Evolutionary conservation across 108 stramenopile species (phyloP), one percentile per base, ranked within the genome.

Genomic region (Nannochloropsis salina): DNA sequence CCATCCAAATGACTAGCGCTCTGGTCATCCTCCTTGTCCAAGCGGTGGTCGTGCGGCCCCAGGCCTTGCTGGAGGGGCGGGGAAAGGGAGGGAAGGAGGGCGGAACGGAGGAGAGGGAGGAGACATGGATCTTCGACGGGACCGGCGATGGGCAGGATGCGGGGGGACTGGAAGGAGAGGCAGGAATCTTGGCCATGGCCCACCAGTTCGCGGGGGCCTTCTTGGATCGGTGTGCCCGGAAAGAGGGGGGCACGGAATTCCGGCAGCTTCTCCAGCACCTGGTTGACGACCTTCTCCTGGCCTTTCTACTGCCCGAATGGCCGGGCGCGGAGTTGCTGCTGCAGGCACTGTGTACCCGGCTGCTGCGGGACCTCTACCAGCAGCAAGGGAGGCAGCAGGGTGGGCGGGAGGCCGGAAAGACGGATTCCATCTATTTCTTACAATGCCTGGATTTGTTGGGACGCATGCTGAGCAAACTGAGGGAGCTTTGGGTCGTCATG

Each of bases 251-350:
- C 80, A 45, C 42, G 44, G 84, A 83, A 43, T 97, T 96, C 90
- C 93, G 95, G 22, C 94, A 94, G 41, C 89, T 97, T 74, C 91
- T 97, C 47, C 82, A 87, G 44, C 96, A 96, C 86, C 80, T 95
- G 44, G 92, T 96, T 44, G 95, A 96, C 83, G 97, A 97, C 89
- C 91, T 96, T 42, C 92, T 97, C 12, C 80, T 91, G 43, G 90
- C 94, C 10, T 86, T 94, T 31, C 80, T 93, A 45, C 86, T 94
- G n/a, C 94, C 95, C 44, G 94, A 95, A 88, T 95, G 92, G 90
- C 95, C 96, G 12, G 94, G 95, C 15, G 95, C 97, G 41, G 94
- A 95, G 90, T 92, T 96, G 94, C 86, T 96, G 43, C 90, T 97
- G 18, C 83, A 94, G 12, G 86, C 90, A 9, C 88, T 96, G 47